These are phyloP conservation scores for Fusarium albidum DNA, from an alignment of 2,329 filamentous ascomycete genomes.

Conservation along the genomic window DNA sequence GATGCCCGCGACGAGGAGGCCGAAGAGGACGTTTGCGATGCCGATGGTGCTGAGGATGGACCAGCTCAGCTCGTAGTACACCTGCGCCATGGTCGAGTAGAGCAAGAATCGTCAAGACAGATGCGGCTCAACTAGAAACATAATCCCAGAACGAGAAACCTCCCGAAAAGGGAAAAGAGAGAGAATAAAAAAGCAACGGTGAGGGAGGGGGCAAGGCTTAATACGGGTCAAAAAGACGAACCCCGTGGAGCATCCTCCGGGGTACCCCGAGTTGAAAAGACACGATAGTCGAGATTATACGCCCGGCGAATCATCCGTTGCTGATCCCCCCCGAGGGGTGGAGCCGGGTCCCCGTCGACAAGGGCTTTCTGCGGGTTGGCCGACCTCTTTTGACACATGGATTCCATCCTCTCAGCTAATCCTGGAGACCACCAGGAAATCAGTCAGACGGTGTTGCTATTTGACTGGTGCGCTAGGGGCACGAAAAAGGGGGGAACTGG, in stretches of 20 bases:
- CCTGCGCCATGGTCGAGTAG: constrained; percentile 11
- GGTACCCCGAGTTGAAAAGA: constrained; percentile 5
- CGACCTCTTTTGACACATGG: neutral
- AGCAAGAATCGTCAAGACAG: constrained; percentile 3
- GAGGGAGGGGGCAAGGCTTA: constrained; percentile 6
- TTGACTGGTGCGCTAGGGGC: constrained; percentile 12
- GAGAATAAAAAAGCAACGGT: constrained; percentile 1
- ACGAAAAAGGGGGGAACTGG: constrained; percentile 1
- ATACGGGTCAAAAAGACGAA: neutral
- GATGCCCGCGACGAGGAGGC: constrained; percentile 49
- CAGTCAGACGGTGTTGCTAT: neutral
- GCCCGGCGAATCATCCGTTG: constrained; percentile 2
- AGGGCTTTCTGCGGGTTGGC: neutral
- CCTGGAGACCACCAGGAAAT: neutral
- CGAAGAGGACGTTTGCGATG: constrained; percentile 50
- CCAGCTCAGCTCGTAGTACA: constrained; percentile 55
- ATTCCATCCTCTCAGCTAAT: neutral
- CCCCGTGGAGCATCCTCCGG: constrained; percentile 11
- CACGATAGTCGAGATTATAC: neutral
- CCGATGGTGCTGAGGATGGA: constrained; percentile 55
- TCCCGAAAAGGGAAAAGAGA: neutral
- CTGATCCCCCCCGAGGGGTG: neutral
- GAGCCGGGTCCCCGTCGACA: neutral
- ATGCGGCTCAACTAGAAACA: neutral
- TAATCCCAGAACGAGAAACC: constrained; percentile 1